Base-by-base conservation (phyloP, 805 yeast species). In the Metschnikowia similis region DNA sequence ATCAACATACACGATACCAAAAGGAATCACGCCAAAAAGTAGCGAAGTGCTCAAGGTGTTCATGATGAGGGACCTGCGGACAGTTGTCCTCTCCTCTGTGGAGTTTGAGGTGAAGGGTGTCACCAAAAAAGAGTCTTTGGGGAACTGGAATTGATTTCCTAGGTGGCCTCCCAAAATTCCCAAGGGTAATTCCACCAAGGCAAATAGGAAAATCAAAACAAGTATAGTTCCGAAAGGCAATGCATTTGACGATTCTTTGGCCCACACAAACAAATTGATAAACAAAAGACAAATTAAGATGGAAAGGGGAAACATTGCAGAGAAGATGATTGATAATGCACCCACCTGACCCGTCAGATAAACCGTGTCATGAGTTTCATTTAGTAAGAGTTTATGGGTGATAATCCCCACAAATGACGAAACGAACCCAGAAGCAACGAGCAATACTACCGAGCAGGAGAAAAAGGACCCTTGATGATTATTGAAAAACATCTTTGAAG, bases 1-100 rank as follows among this genome's bases (percentile, higher is more conserved):
- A 61, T 89, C 96, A 48, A 87, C 89, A 61, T 84, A 85, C n/a
- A 87, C 83, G 10, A 89, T 82, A 14, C 85, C 83, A 62, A 88
- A 89, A 34, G 96, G 96, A 44, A 87, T 75, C 17, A 84, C 45
- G 2, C 96, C 96, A 58, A 85, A 84, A 0, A 78, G 69, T 1
- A 76, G 54, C 8, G 74, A 66, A 51, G 69, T 65, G 10, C 58
- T 44, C 38, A 66, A 14, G 3, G 69, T 65, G 40, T 53, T 55
- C 45, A 56, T 52, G 21, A 63, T 44, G 13, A 68, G 35, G 56
- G 66, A 61, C 7, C 65, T 49, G 31, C 54, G 46, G 35, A 35
- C 44, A 13, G 32, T 40, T 1, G 46, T 29, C 2, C 30, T 16
- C 7, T 39, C 17, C 16, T 26, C 51, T 2, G 39, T 34, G 10